Percentiles rank a stretch among this genome's conserved stretches.
phyloP scores from a whole-genome alignment of 2,329 filamentous ascomycete species.

The Fusarium equiseti region DNA sequence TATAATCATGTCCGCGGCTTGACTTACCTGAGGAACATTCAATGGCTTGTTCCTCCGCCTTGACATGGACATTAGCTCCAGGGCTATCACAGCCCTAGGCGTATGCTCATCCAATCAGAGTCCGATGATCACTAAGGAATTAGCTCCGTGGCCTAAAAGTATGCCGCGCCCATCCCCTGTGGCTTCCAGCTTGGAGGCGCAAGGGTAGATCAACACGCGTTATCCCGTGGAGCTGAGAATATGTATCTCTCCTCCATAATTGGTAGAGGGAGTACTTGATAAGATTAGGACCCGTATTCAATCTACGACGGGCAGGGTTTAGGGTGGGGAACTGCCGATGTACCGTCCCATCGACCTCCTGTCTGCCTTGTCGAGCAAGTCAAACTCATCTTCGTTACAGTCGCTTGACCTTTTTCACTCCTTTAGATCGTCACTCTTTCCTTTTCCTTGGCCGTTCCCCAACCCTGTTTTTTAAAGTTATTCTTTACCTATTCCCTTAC shows the following conservation, averaged over 20 bases:
- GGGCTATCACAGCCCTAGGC: constrained; percentile 28
- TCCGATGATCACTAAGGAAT: constrained; percentile 29
- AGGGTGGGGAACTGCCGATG: constrained; percentile 12
- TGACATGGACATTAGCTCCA: background rate
- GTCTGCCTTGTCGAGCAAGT: constrained; percentile 18
- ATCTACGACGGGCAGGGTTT: constrained; percentile 8
- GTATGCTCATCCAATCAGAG: constrained; percentile 5
- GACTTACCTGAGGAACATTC: background rate
- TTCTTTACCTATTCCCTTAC: background rate
- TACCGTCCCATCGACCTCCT: background rate
- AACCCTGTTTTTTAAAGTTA: background rate
- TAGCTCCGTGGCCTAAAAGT: background rate
- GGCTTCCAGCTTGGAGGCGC: constrained; percentile 11
- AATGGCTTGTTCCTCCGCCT: background rate
- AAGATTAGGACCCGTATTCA: constrained; percentile 31
- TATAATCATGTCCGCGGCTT: background rate
- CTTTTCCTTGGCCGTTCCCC: background rate
- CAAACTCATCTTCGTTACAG: constrained; percentile 16
- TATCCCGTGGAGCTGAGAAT: background rate
- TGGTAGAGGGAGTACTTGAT: background rate
- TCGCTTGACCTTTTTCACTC: constrained; percentile 7
- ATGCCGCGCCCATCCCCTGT: constrained; percentile 8
- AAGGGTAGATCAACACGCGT: constrained; percentile 20
- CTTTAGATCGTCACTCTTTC: constrained; percentile 7
- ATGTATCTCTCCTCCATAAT: background rate